Evolutionary conservation across 345 rosid genomes (phyloP), one percentile per base, ranked within the genome.

Genomic region (Rhizophora mangle): DNA sequence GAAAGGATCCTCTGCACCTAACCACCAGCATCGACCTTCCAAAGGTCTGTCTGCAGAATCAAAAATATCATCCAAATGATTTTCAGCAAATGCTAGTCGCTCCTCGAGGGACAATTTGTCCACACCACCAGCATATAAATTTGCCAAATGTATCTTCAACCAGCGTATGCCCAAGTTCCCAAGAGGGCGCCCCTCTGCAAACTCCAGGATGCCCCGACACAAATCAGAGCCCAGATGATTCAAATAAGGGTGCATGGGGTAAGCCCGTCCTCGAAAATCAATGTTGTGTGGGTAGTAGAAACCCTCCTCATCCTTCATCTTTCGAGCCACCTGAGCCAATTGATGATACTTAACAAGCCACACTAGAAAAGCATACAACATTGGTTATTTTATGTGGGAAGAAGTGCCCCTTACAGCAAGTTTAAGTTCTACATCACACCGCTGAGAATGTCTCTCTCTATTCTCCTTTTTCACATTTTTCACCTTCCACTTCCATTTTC

Each of bases 201-300:
- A 96, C 80, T 96, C 99, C 75, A 96, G 84, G 83, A 89, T 79
- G 68, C 98, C 99, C 66, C 99, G 96, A 69, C 99, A 96, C 26
- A 92, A 74, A 85, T 92, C 98, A 77, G 99, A 96, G 69, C 98
- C 99, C 39, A 96, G 98, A 87, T 96, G 99, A 74, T 96, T 92
- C 71, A 96, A 85, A 80, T 96, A 76, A 51, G 99, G 98, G 76
- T 92, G 99, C 96, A 95, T 90, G 53, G 99, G 99, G 71, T 95
- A 95, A 34, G 97, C 97, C 79, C 99, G 97, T 52, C 99, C 99
- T 61, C 99, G 93, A 77, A 95, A 95, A 85, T 95, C 97, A 75
- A 95, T 81, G 67, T 89, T 95, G 83, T 95, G 99, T 13, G 99
- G 97, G 71, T 88, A 95, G 79, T 89, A 92, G 75, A 92, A 95